A percentile compares a stretch with the other conserved stretches of the same genome.
Conservation (phyloP, 352 stramenopile species). For the Aphanomyces stellatus region DNA sequence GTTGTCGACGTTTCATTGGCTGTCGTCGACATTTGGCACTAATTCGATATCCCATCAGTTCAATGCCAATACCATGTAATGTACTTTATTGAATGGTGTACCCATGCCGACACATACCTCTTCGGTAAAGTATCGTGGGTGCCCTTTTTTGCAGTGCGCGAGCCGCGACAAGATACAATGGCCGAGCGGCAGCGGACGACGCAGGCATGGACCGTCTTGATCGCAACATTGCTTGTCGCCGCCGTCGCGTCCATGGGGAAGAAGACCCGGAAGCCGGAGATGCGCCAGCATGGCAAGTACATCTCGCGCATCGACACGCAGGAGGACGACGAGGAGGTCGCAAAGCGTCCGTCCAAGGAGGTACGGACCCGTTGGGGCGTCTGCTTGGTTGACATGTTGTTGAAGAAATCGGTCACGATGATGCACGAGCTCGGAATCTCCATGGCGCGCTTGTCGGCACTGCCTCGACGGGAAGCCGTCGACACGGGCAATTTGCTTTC, state of each 20-base stretch:
- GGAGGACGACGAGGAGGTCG: too few relatives aligned
- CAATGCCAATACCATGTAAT: too few relatives aligned
- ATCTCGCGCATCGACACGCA: too few relatives aligned
- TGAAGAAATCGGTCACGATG: background rate
- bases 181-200: background rate
- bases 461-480: background rate
- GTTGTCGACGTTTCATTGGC: too few relatives aligned
- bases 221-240: background rate
- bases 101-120: too few relatives aligned
- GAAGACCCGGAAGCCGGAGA: background rate
- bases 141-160: too few relatives aligned
- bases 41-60: too few relatives aligned
- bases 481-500: background rate
- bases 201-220: background rate
- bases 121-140: too few relatives aligned
- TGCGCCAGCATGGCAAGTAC: too few relatives aligned
- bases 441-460: background rate
- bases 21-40: too few relatives aligned
- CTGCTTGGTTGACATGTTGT: background rate
- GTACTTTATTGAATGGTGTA: too few relatives aligned
- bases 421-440: slow-evolving; percentile 15
- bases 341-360: background rate
- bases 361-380: background rate
- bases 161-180: too few relatives aligned
- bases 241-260: background rate